Evolutionary conservation across 2,329 filamentous ascomycete genomes (phyloP).

Genomic region (Seiridium unicorne): DNA sequence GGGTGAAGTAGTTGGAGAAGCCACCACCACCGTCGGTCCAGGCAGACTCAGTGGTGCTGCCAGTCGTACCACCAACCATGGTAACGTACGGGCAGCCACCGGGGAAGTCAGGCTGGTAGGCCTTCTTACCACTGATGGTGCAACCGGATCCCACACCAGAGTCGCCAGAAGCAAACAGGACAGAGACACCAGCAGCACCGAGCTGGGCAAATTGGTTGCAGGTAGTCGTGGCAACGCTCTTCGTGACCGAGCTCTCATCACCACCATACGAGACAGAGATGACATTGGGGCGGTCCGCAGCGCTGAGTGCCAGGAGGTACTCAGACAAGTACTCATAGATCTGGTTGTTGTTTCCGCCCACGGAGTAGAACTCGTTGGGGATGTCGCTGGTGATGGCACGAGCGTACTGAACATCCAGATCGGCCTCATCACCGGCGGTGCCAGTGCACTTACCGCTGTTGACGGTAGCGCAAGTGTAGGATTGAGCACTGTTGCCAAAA

Average conservation of each 20-base stretch:
- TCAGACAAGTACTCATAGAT: slow-evolving; percentile 26
- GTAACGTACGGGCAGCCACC: slow-evolving; percentile 58
- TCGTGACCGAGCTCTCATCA: slow-evolving; percentile 62
- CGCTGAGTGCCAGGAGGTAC: slow-evolving; percentile 23
- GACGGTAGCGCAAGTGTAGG: slow-evolving; percentile 5
- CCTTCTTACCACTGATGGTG: slow-evolving; percentile 29
- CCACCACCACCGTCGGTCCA: slow-evolving; percentile 53
- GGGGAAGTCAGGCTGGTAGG: slow-evolving; percentile 51
- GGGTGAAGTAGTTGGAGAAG: slow-evolving; percentile 46
- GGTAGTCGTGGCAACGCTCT: slow-evolving; percentile 57
- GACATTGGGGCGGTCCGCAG: slow-evolving; percentile 55
- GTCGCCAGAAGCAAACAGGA: slow-evolving; percentile 29
- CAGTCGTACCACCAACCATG: slow-evolving; percentile 55
- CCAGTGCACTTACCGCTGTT: slow-evolving; percentile 7
- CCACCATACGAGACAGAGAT: slow-evolving; percentile 68
- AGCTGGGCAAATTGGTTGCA: slow-evolving; percentile 66
- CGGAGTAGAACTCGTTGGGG: slow-evolving; percentile 44
- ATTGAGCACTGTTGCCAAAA: background rate
- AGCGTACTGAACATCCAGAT: slow-evolving; percentile 58
- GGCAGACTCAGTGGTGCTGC: slow-evolving; percentile 47
- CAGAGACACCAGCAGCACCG: slow-evolving; percentile 60
- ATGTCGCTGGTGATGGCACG: slow-evolving; percentile 27
- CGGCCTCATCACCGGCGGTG: slow-evolving; percentile 43
- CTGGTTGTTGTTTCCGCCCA: slow-evolving; percentile 42
- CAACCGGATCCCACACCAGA: slow-evolving; percentile 41